Evolutionary conservation across 352 stramenopile genomes (phyloP).

Genomic region (Globisporangium apiculatum): DNA sequence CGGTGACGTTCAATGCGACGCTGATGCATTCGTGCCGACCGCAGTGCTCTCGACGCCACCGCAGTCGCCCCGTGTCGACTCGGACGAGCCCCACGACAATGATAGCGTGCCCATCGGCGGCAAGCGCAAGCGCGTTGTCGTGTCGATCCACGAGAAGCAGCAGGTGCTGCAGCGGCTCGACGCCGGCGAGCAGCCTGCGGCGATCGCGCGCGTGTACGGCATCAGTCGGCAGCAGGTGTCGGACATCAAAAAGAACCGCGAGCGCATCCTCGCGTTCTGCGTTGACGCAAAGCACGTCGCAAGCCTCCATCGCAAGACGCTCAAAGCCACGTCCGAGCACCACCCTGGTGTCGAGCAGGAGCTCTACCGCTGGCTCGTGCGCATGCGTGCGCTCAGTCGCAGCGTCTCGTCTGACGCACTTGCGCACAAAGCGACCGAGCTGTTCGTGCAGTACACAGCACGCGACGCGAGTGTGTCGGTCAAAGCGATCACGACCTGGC

Average conservation of each 20-base stretch:
- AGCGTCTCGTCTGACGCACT: conserved; percentile 41
- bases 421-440: conserved; percentile 41
- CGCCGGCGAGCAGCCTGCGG: conserved; percentile 50
- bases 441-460: conserved; percentile 63
- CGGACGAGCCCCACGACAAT: no score
- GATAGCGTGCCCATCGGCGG: not conserved
- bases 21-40: no score
- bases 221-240: conserved; percentile 81
- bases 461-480: conserved; percentile 30
- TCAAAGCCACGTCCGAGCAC: conserved; percentile 58
- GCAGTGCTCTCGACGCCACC: no score
- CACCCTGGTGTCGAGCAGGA: conserved; percentile 75
- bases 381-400: conserved; percentile 44
- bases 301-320: conserved; percentile 66
- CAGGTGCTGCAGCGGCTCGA: conserved; percentile 72
- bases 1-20: no score
- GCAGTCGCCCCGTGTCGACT: no score
- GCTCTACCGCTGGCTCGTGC: conserved; percentile 79
- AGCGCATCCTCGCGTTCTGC: conserved; percentile 71
- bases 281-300: conserved; percentile 67
- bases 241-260: conserved; percentile 84
- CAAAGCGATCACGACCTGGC: conserved; percentile 44
- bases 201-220: conserved; percentile 50
- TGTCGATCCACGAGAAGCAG: conserved; percentile 82
- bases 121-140: conserved; percentile 79